Evolutionary conservation across 2,329 filamentous ascomycete species (phyloP).

Genomic region (Aureobasidium sp.): DNA sequence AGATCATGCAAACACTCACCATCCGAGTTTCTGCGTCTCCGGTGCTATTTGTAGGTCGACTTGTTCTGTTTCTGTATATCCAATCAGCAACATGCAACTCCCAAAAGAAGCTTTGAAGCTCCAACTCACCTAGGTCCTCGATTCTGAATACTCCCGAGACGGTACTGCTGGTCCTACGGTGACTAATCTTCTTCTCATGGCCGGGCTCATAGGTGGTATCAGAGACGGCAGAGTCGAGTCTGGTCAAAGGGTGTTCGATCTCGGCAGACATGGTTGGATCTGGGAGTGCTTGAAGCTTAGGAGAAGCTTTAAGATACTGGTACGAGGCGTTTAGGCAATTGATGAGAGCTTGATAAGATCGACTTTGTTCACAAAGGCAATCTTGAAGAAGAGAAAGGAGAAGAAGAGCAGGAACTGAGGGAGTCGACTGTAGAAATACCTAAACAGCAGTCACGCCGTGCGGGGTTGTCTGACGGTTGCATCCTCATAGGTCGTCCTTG

Average conservation of each 20-base stretch:
- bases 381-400: constrained; percentile 9
- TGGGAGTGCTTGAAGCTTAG: constrained; percentile 16
- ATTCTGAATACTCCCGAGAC: constrained; percentile 72
- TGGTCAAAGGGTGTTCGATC: constrained; percentile 56
- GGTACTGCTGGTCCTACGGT: constrained; percentile 66
- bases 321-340: not conserved
- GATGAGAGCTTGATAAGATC: constrained; percentile 6
- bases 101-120: not conserved
- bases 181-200: constrained; percentile 57
- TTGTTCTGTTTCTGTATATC: constrained; percentile 59
- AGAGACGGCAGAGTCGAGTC: constrained; percentile 87
- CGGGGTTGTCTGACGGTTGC: constrained; percentile 17
- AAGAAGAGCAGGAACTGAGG: constrained; percentile 6
- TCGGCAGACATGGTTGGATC: constrained; percentile 47
- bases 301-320: constrained; percentile 4
- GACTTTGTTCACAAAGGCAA: constrained; percentile 15
- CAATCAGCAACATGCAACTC: not conserved
- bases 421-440: constrained; percentile 9
- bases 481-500: constrained; percentile 8
- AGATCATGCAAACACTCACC: constrained; percentile 50
- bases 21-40: constrained; percentile 82
- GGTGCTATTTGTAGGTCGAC: constrained; percentile 66
- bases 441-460: constrained; percentile 13
- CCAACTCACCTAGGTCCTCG: constrained; percentile 70
- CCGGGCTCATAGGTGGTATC: constrained; percentile 61